Conservation (phyloP, 2,329 filamentous ascomycete species). For the Geoglossum cookeanum region DNA sequence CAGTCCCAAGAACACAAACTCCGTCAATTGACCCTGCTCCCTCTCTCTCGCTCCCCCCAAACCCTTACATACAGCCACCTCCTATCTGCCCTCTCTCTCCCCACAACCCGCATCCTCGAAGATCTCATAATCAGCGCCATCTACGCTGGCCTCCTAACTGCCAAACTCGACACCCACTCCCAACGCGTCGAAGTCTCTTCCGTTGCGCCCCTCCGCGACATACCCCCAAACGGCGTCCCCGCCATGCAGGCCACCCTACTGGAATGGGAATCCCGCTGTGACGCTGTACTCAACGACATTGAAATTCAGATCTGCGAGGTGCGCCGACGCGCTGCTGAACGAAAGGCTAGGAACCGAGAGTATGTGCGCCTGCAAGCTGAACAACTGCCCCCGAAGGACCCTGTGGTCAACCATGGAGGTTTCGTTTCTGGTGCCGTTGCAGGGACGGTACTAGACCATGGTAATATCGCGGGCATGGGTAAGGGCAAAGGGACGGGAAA, state of each 20-base stretch:
- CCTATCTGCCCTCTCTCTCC: conserved; percentile 44
- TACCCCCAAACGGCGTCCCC: conserved; percentile 53
- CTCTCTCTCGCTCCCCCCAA: conserved; percentile 47
- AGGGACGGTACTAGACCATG: background rate
- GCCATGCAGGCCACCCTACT: conserved; percentile 47
- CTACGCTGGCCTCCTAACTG: conserved; percentile 66
- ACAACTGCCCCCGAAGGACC: background rate
- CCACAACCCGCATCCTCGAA: conserved; percentile 54
- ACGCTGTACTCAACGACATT: conserved; percentile 50
- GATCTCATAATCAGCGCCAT: conserved; percentile 71
- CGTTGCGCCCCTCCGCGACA: conserved; percentile 71
- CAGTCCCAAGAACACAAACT: conserved; percentile 65
- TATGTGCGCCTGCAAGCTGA: background rate
- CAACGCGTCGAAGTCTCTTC: conserved; percentile 59
- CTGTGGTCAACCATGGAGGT: background rate
- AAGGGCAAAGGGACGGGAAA: background rate
- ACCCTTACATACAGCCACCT: conserved; percentile 55
- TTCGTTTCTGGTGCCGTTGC: background rate
- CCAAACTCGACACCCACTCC: conserved; percentile 63
- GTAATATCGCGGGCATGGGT: background rate
- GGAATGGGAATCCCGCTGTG: conserved; percentile 65
- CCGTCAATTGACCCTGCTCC: conserved; percentile 72
- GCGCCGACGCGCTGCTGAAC: conserved; percentile 25
- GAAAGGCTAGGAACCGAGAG: background rate
- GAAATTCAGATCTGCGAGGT: conserved; percentile 56